Evolutionary conservation across 1,284 basidiomycete species (phyloP).

Genomic region (Cutaneotrichosporon sp.): DNA sequence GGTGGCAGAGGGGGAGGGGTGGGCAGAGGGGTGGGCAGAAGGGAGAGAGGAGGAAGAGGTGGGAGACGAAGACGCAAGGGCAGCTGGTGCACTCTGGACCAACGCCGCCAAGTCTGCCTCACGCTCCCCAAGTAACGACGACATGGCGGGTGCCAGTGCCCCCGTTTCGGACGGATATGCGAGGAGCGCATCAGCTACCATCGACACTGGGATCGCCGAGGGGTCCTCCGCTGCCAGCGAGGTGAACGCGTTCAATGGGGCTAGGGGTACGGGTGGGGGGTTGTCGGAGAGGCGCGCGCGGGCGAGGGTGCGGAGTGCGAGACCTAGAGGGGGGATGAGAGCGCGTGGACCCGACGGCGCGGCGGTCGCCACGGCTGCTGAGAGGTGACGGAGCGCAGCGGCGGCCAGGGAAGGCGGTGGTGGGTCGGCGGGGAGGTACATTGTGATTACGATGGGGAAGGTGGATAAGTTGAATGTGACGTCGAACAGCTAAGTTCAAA

Average conservation of each 20-base stretch:
- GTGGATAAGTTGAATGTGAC: not conserved
- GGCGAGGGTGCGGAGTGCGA: constrained; percentile 19
- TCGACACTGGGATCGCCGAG: not conserved
- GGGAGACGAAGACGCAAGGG: not conserved
- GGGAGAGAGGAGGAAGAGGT: too few relatives aligned
- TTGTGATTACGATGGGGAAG: not conserved
- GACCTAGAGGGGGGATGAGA: constrained; percentile 9
- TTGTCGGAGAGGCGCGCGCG: constrained; percentile 9
- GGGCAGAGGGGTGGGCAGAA: too few relatives aligned
- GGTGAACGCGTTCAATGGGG: constrained; percentile 20
- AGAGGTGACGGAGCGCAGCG: constrained; percentile 15
- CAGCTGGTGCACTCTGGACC: not conserved
- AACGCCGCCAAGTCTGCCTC: not conserved
- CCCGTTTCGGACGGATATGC: constrained; percentile 22
- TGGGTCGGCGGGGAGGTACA: not conserved
- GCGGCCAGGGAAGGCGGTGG: not conserved
- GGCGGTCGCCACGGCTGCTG: constrained; percentile 10
- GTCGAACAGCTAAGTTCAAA: not conserved
- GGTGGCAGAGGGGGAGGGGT: not conserved
- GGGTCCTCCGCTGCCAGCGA: constrained; percentile 8
- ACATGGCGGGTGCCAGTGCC: constrained; percentile 12
- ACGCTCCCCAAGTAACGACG: not conserved
- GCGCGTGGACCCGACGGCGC: constrained; percentile 5
- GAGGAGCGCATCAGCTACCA: constrained; percentile 21
- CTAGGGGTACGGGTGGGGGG: constrained; percentile 1